A percentile compares a stretch with the other conserved stretches of the same genome.
phyloP scores from a whole-genome alignment of 2,329 filamentous ascomycete species.

The Fusarium keratoplasticum region DNA sequence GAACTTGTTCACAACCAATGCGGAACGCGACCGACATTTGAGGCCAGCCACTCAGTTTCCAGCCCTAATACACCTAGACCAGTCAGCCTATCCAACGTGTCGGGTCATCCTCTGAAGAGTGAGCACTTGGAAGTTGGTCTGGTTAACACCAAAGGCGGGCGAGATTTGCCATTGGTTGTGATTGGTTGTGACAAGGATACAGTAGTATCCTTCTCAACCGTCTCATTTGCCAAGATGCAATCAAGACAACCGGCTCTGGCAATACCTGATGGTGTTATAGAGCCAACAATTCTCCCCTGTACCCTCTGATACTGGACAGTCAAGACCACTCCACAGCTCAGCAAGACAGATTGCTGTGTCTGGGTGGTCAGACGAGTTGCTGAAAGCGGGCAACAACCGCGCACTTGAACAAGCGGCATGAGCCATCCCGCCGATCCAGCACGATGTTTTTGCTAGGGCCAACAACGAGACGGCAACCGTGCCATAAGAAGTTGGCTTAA shows the following conservation, averaged over 20 bases:
- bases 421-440: constrained; percentile 26
- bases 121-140: not conserved
- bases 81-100: constrained; percentile 11
- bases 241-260: not conserved
- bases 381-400: constrained; percentile 31
- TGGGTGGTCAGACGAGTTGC: constrained; percentile 21
- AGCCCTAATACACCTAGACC: not conserved
- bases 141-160: constrained; percentile 2
- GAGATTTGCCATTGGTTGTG: not conserved
- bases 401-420: constrained; percentile 18
- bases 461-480: constrained; percentile 26
- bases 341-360: constrained; percentile 21
- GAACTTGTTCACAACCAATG: constrained; percentile 13
- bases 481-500: constrained; percentile 26
- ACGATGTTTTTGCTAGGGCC: constrained; percentile 19
- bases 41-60: constrained; percentile 25
- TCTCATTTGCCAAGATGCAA: not conserved
- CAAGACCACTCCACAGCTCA: not conserved
- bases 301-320: not conserved
- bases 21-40: constrained; percentile 14
- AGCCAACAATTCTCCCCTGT: not conserved
- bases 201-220: not conserved
- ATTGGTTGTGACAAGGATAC: constrained; percentile 2
- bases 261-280: not conserved
- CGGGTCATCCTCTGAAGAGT: not conserved